phyloP scores from a whole-genome alignment of 2,329 filamentous ascomycete species.

The Penicillium sp. region DNA sequence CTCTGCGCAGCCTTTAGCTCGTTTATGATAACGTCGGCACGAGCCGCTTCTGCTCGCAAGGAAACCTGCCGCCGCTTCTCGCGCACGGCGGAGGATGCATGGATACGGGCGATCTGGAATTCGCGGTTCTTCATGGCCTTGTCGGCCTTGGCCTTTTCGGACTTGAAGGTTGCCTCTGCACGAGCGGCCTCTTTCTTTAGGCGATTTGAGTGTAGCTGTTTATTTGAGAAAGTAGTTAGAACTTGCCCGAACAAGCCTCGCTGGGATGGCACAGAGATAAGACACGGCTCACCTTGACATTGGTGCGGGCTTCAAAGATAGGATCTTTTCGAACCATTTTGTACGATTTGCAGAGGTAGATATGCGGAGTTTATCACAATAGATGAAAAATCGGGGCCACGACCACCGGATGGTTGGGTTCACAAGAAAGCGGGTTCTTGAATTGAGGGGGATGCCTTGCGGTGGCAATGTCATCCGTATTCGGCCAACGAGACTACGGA shows the following conservation, averaged over 20 bases:
- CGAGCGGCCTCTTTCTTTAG: constrained; percentile 54
- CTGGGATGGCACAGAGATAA: neutral
- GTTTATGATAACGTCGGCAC: constrained; percentile 55
- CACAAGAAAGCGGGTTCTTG: constrained; percentile 12
- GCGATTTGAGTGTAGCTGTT: constrained; percentile 53
- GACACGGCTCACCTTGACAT: constrained; percentile 43
- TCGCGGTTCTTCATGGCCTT: constrained; percentile 54
- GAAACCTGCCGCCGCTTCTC: constrained; percentile 53
- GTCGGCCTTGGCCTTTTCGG: constrained; percentile 55
- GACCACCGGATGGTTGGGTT: neutral
- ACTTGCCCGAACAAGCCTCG: neutral
- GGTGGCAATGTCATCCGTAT: constrained; percentile 30
- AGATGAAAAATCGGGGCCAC: neutral
- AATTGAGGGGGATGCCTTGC: constrained; percentile 16
- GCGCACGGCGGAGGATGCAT: constrained; percentile 52
- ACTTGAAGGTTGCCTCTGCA: constrained; percentile 51
- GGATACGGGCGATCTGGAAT: constrained; percentile 56
- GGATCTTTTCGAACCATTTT: constrained; percentile 48
- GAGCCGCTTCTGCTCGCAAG: constrained; percentile 51
- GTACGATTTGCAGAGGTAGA: constrained; percentile 1
- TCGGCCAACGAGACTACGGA: neutral
- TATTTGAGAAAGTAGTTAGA: neutral
- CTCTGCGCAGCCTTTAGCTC: constrained; percentile 54
- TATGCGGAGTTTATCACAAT: neutral
- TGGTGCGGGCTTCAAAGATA: constrained; percentile 48